Conservation (phyloP, 176 grass and related monocot genomes). For the Aegilops umbellulata region DNA sequence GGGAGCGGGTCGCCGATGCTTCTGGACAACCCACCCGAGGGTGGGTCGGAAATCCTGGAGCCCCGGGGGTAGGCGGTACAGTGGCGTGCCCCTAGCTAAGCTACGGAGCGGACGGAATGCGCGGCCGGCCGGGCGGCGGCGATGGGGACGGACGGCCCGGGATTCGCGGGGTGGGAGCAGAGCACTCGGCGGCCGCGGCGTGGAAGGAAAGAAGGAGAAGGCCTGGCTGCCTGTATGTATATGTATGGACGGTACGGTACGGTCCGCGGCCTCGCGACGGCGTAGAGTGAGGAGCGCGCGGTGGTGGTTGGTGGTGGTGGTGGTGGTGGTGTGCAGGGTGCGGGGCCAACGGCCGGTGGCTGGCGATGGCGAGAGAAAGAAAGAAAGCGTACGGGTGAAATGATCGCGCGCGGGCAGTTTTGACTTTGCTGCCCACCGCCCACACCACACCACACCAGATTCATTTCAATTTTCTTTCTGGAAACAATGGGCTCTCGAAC, state of each 20-base stretch:
- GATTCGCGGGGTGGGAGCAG: background rate
- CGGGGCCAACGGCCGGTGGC: background rate
- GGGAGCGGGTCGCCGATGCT: background rate
- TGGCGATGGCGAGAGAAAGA: background rate
- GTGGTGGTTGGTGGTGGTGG: background rate
- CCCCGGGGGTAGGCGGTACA: background rate
- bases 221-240: background rate
- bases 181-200: background rate
- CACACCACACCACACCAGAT: background rate
- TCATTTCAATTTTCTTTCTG: background rate
- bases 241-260: background rate
- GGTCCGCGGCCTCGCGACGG: background rate
- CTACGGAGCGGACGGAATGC: no score
- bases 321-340: background rate
- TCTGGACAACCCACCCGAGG: background rate
- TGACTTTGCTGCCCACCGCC: conserved; percentile 1
- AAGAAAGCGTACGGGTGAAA: background rate
- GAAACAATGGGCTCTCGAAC: background rate
- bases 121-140: background rate
- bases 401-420: background rate
- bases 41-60: background rate
- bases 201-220: background rate
- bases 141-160: background rate
- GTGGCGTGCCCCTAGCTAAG: background rate
- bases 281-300: background rate